Conservation (phyloP, 208 protist genomes). For the Wallacemonas sp. region DNA sequence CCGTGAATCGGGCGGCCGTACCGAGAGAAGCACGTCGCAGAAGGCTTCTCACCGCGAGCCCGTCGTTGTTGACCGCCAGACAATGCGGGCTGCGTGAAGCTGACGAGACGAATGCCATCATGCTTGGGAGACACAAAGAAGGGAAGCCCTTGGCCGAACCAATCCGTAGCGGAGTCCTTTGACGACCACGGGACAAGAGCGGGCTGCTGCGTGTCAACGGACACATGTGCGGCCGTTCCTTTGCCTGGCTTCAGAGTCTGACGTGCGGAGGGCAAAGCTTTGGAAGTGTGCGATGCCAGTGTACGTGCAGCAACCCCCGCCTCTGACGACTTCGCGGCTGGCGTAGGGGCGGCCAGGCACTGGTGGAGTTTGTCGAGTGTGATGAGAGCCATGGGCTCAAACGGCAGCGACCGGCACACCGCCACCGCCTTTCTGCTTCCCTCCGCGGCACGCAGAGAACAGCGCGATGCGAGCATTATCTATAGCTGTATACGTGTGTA, state of each 20-base stretch:
- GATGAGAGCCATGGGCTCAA: constrained; percentile 87
- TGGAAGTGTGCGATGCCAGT: no score
- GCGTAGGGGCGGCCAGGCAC: not conserved
- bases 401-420: constrained; percentile 42
- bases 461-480: not conserved
- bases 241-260: no score
- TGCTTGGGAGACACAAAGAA: constrained; percentile 91
- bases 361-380: constrained; percentile 56
- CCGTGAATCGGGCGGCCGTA: constrained; percentile 78
- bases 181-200: not conserved
- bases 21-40: constrained; percentile 77
- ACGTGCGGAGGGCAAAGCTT: no score
- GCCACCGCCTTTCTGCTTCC: not conserved
- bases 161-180: constrained; percentile 6
- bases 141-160: constrained; percentile 20
- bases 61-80: no score
- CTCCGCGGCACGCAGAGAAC: not conserved
- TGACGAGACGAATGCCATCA: constrained; percentile 82
- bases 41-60: no score
- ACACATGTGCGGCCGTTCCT: not conserved
- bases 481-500: no score
- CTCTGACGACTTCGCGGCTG: no score
- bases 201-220: not conserved
- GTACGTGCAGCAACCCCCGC: no score
- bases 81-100: constrained; percentile 40